Evolutionary conservation across 164 flowering plant genomes (phyloP).

Genomic region (Aristolochia contorta): DNA sequence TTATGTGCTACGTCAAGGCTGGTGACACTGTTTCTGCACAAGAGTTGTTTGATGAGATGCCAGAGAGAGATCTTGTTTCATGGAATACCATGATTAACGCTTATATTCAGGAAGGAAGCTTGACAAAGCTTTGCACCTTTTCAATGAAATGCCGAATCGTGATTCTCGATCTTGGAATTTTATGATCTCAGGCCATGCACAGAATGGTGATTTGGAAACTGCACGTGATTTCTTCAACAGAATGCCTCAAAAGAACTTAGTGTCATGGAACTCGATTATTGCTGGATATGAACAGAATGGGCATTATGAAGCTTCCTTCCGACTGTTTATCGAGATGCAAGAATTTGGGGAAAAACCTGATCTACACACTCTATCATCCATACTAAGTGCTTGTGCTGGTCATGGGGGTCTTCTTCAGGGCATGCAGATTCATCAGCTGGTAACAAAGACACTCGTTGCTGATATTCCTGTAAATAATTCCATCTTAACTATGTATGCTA

Average conservation of each 20-base stretch:
- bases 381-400: constrained; percentile 14
- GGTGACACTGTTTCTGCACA: constrained; percentile 8
- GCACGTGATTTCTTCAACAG: constrained; percentile 10
- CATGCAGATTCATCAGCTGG: constrained; percentile 13
- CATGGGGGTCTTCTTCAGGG: constrained; percentile 9
- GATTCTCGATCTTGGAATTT: constrained; percentile 14
- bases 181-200: constrained; percentile 12
- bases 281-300: constrained; percentile 15
- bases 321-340: constrained; percentile 10
- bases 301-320: constrained; percentile 6
- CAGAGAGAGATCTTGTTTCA: constrained; percentile 10
- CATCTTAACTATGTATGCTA: constrained; percentile 13
- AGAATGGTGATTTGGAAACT: constrained; percentile 5
- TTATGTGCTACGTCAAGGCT: constrained; percentile 14
- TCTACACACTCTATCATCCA: constrained; percentile 11
- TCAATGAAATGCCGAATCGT: constrained; percentile 8
- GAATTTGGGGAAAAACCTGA: constrained; percentile 11
- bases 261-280: constrained; percentile 15
- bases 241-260: constrained; percentile 12
- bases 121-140: constrained; percentile 9
- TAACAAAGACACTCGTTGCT: constrained; percentile 5
- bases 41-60: constrained; percentile 12
- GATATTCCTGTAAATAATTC: constrained; percentile 13
- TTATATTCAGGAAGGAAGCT: constrained; percentile 8
- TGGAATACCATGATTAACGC: constrained; percentile 17